These are phyloP conservation scores for Gossypium trilobum DNA, from an alignment of 441 rosid species.

Conservation along the genomic window DNA sequence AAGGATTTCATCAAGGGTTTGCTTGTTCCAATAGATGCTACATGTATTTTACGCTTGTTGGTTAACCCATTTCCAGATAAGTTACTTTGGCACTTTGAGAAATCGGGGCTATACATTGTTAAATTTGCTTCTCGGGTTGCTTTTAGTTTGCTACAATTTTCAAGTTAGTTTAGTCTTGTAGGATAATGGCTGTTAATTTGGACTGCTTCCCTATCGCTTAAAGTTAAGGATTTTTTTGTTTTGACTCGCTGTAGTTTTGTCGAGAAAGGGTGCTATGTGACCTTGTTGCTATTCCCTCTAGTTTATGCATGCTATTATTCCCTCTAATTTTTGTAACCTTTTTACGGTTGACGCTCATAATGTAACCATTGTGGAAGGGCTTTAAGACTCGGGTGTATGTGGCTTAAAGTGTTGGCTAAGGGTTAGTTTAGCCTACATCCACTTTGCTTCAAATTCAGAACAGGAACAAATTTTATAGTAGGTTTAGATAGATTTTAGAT, in stretches of 20 bases:
- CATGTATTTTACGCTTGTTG: neutral
- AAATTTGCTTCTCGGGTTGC: neutral
- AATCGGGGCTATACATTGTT: neutral
- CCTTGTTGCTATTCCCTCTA: too few species aligned
- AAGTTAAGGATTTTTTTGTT: too few species aligned
- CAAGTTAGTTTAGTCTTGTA: too few species aligned
- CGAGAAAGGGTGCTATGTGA: too few species aligned
- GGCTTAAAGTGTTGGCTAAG: neutral
- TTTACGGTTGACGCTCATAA: neutral
- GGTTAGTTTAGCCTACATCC: neutral
- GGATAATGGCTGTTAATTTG: too few species aligned
- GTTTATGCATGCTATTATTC: too few species aligned
- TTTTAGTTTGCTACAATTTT: too few species aligned
- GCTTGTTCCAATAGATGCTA: neutral
- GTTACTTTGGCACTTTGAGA: neutral
- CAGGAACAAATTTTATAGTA: neutral
- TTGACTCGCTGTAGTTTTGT: too few species aligned
- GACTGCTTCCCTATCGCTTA: too few species aligned
- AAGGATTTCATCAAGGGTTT: neutral
- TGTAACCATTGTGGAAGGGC: neutral
- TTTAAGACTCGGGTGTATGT: neutral
- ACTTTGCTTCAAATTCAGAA: neutral
- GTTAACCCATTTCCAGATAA: neutral
- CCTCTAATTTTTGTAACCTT: too few species aligned
- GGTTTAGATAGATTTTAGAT: too few species aligned